Percentiles rank a stretch among this genome's conserved stretches.
These are phyloP conservation scores for Fusarium sp. DNA, from an alignment of 2,329 filamentous ascomycete genomes.

Conservation along the genomic window DNA sequence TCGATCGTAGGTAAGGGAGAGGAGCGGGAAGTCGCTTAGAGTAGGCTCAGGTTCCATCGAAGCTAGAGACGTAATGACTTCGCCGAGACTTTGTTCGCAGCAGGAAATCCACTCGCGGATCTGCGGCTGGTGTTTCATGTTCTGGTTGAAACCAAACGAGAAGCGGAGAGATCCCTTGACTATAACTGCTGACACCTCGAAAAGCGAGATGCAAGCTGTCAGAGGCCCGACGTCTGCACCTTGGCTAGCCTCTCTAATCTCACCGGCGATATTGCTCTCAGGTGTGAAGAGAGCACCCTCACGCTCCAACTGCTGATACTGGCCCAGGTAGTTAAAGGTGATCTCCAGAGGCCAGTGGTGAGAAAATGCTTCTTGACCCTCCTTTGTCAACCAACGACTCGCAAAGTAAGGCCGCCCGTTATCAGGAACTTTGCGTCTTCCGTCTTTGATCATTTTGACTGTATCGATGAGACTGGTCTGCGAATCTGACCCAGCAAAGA, in stretches of 20 bases:
- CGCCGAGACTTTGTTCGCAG: slow-evolving; percentile 11
- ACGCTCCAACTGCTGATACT: slow-evolving; percentile 43
- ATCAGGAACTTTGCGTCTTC: slow-evolving; percentile 14
- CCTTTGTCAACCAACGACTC: slow-evolving; percentile 23
- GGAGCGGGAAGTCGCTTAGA: slow-evolving; percentile 27
- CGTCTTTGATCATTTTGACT: slow-evolving; percentile 30
- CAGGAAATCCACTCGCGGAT: slow-evolving; percentile 42
- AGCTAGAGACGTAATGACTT: not conserved
- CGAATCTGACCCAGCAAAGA: slow-evolving; percentile 19
- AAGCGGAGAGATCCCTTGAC: slow-evolving; percentile 54
- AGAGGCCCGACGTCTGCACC: slow-evolving; percentile 23
- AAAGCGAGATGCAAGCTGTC: slow-evolving; percentile 51
- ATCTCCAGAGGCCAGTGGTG: slow-evolving; percentile 39
- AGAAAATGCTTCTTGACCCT: slow-evolving; percentile 4
- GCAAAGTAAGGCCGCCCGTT: slow-evolving; percentile 34
- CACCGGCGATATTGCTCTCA: slow-evolving; percentile 20
- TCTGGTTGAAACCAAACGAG: slow-evolving; percentile 54
- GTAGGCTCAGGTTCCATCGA: slow-evolving; percentile 15
- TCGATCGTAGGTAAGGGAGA: slow-evolving; percentile 29
- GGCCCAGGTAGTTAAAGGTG: slow-evolving; percentile 41
- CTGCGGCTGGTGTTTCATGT: slow-evolving; percentile 50
- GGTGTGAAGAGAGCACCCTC: slow-evolving; percentile 37
- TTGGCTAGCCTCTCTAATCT: slow-evolving; percentile 15
- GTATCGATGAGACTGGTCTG: slow-evolving; percentile 18
- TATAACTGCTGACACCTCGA: slow-evolving; percentile 56